Base-by-base conservation (phyloP, 1,284 basidiomycete genomes). In the Tylopilus sp. region DNA sequence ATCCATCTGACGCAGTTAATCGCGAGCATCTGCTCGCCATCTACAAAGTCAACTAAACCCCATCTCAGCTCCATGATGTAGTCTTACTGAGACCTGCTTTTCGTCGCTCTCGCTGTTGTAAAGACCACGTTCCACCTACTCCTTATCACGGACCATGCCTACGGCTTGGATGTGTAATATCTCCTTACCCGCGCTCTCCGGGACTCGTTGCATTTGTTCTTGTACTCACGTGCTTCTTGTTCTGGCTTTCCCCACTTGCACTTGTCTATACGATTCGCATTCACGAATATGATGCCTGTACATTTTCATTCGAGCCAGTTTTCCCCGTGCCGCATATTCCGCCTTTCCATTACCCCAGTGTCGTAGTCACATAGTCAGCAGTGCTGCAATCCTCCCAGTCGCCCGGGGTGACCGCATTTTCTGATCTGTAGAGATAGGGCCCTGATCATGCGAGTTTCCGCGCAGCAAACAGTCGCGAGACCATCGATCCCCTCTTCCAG, bases 1-100 rank as follows among this genome's bases (percentile, higher is more conserved):
- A 48, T 37, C 26, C 58, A 59, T 67, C 62, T 64, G 52, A 64
- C 51, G 19, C 62, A 59, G 60, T 48, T 64, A 68, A 69, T 67
- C 13, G 53, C 60, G 50, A 49, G 48, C 48, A 25, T 56, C 46
- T 30, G 39, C 46, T 47, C 49, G 51, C 39, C 48, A 58, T 65
- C 55, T 55, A 55, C 52, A 36, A 51, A 45, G 41, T 40, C 59
- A 55, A 50, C 29, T 55, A 51, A 54, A 46, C 54, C 16, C 18
- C 62, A 68, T 64, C 54, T 69, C 59, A 57, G 46, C 42, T 41
- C 45, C 40, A 53, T 51, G 37, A 61, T 65, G 64, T 67, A 69
- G 52, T 51, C 48, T 41, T 61, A 54, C 44, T 50, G 45, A 64
- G 12, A 54, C 60, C 46, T 59, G 48, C 43, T 48, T 48, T 64